Evolutionary conservation across 306 rosid species (phyloP), one percentile per base, ranked within the genome.

Genomic region (Lathyrus oleraceus): DNA sequence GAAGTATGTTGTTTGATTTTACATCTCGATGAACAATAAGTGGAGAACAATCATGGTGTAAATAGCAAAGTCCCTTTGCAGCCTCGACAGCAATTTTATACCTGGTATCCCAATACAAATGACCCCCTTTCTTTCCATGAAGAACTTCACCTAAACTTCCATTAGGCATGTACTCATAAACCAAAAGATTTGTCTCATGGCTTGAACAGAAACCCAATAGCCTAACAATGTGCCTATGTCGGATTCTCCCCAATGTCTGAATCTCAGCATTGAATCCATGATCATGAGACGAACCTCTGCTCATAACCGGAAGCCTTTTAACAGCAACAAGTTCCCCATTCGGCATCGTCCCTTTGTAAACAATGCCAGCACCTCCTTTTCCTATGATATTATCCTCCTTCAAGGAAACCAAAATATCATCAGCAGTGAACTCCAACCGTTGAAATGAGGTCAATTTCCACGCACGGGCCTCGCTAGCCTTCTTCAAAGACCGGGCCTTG

Each of bases 281-380:
- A 75, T 93, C 98, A 64, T 93, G 96, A 51, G 98, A 90, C 12
- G 98, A 90, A 9, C 98, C 91, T 35, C 98, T 75, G 56, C 93
- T 88, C 96, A 93, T 93, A 32, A 79, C 90, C 2, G 97, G 98
- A 20, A 93, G 88, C 71, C 98, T 86, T 77, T 93, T 93, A 40
- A 93, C 98, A 25, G 98, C 98, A 52, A 93, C 91, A 1, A 79
- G 78, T 2, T 88, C 98, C 25, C 96, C 92, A 48, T 76, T 83
- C 1, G 85, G 85, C 97, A 90, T 93, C 5, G 85, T 71, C 10
- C 97, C 98, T 39, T 93, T 93, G 76, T 93, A 93, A 11, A 93
- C 98, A 84, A 88, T 93, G 68, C 98, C 98, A n/a, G 98, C 98
- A 35, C 98, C 98, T 47, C 98, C 98, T 75, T 93, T 93, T 64